These are phyloP conservation scores for Bruguiera sexangula DNA, from an alignment of 345 rosid species.

Conservation along the genomic window DNA sequence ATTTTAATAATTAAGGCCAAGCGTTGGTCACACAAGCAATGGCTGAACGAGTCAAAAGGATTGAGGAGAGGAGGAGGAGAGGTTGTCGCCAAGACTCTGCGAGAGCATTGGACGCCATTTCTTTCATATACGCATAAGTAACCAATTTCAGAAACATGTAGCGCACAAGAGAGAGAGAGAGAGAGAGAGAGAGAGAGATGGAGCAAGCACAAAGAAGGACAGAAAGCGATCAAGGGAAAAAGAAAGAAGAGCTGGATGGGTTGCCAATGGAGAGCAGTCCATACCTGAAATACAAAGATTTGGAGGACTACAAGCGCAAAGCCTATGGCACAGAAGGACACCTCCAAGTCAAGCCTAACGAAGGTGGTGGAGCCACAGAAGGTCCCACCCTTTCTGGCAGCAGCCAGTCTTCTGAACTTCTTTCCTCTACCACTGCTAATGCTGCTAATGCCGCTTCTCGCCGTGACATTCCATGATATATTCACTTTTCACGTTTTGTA, in stretches of 20 bases:
- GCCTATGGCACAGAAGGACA: conserved; percentile 52
- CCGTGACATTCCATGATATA: no score
- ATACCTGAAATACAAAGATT: conserved; percentile 33
- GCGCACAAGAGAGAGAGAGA: no score
- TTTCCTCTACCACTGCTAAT: not conserved
- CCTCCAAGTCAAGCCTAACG: conserved; percentile 37
- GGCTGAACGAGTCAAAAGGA: no score
- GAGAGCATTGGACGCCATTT: no score
- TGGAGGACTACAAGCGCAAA: conserved; percentile 45
- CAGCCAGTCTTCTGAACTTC: conserved; percentile 7
- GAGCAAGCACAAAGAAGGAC: conserved; percentile 6
- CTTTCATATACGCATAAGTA: no score
- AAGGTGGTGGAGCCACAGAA: conserved; percentile 42
- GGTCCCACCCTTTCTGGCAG: conserved; percentile 46
- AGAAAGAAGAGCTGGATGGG: conserved; percentile 16
- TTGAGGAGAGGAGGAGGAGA: no score
- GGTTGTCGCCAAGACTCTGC: no score
- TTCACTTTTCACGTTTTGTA: no score
- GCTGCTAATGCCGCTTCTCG: not conserved
- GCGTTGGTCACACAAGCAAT: no score
- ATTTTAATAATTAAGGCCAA: no score
- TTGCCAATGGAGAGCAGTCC: conserved; percentile 50
- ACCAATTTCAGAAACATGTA: no score
- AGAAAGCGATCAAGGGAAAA: not conserved
- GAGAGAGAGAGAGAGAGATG: not conserved